Conservation (phyloP, 2,329 filamentous ascomycete genomes). For the Plenodomus lindquistii region DNA sequence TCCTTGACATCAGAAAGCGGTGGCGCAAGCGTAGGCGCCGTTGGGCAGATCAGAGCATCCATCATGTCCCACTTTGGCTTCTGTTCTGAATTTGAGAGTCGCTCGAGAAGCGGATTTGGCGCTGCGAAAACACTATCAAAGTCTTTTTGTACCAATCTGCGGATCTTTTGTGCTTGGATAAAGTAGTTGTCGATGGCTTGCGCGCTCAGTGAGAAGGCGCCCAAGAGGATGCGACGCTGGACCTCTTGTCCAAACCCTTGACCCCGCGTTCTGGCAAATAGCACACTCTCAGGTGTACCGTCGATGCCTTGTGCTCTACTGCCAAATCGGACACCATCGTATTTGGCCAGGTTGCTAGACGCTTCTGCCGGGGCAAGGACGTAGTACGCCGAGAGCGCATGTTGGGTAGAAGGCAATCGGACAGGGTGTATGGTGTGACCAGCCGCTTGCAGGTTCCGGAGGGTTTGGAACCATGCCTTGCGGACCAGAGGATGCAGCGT, state of each 20-base stretch:
- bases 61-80: conserved; percentile 64
- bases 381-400: conserved; percentile 92
- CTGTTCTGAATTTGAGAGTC: conserved; percentile 26
- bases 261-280: conserved; percentile 75
- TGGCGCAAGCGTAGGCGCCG: conserved; percentile 77
- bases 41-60: conserved; percentile 86
- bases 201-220: conserved; percentile 87
- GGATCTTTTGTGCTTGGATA: conserved; percentile 85
- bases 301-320: conserved; percentile 59
- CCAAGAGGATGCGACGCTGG: conserved; percentile 81
- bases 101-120: conserved; percentile 66
- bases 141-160: conserved; percentile 80
- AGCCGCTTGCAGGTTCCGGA: conserved; percentile 62
- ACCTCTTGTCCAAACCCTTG: conserved; percentile 82
- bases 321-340: conserved; percentile 95
- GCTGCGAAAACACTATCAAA: conserved; percentile 79
- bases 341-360: conserved; percentile 93
- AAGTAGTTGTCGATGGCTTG: conserved; percentile 96
- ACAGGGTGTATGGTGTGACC: conserved; percentile 76
- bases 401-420: conserved; percentile 79
- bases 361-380: conserved; percentile 93
- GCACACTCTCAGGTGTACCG: conserved; percentile 54
- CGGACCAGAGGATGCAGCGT: conserved; percentile 75
- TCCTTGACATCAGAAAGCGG: conserved; percentile 60
- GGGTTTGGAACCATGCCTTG: conserved; percentile 67